Conservation (phyloP, 2,329 filamentous ascomycete species). For the Xylaria sp. region DNA sequence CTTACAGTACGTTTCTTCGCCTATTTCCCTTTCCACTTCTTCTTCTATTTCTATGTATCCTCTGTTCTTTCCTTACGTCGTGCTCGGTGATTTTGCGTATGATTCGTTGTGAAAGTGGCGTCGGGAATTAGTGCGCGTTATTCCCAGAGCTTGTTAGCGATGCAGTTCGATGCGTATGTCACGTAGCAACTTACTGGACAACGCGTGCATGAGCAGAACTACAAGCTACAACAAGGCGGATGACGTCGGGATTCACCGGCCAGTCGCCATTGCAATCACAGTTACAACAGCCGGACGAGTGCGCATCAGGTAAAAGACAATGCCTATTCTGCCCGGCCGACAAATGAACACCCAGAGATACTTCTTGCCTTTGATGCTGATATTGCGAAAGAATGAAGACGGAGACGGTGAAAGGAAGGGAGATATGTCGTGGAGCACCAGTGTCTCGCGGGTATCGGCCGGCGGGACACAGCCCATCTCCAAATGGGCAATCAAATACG, state of each 20-base stretch:
- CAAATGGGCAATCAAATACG: constrained; percentile 33
- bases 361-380: constrained; percentile 2
- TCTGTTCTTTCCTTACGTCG: background rate
- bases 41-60: background rate
- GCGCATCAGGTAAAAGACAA: constrained; percentile 16
- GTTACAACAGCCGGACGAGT: constrained; percentile 6
- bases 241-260: constrained; percentile 18
- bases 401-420: background rate
- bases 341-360: constrained; percentile 16
- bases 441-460: constrained; percentile 21
- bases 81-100: constrained; percentile 14
- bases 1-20: background rate
- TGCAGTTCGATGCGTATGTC: constrained; percentile 21
- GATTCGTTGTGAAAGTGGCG: constrained; percentile 25
- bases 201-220: constrained; percentile 26
- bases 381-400: background rate
- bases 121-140: constrained; percentile 23
- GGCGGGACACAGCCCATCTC: constrained; percentile 21
- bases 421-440: constrained; percentile 12
- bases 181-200: constrained; percentile 20
- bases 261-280: constrained; percentile 30
- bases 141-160: constrained; percentile 25
- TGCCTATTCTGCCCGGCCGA: constrained; percentile 11
- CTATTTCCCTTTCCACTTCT: background rate
- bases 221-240: constrained; percentile 11